A percentile compares a stretch with the other conserved stretches of the same genome.
These are phyloP conservation scores for Exophiala calicioides DNA, from an alignment of 2,329 filamentous ascomycete genomes.

Conservation along the genomic window DNA sequence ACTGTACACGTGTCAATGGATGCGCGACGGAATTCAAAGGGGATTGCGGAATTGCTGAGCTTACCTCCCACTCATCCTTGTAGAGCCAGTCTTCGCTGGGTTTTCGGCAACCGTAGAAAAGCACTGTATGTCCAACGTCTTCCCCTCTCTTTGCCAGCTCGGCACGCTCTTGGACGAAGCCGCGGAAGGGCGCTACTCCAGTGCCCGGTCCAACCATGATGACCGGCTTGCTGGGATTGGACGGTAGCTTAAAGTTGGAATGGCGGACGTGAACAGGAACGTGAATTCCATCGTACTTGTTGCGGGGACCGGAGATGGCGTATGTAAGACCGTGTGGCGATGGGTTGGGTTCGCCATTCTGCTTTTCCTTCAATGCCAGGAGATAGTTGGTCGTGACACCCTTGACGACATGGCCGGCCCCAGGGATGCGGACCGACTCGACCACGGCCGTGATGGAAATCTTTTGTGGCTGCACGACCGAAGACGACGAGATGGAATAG, in stretches of 20 bases:
- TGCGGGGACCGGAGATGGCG: constrained; percentile 81
- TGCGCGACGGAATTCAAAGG: constrained; percentile 12
- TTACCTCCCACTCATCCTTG: constrained; percentile 85
- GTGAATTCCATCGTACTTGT: constrained; percentile 95
- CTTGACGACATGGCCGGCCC: constrained; percentile 76
- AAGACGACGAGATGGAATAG: constrained; percentile 99
- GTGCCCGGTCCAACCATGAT: constrained; percentile 97
- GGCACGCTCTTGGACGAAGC: constrained; percentile 89
- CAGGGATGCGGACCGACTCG: constrained; percentile 76
- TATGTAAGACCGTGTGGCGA: constrained; percentile 84
- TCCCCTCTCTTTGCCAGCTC: constrained; percentile 77
- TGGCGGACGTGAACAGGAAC: constrained; percentile 94
- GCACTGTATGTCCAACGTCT: constrained; percentile 78
- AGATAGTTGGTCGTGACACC: constrained; percentile 98
- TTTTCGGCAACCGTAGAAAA: constrained; percentile 96
- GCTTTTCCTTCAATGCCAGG: constrained; percentile 91
- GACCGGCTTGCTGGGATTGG: constrained; percentile 87
- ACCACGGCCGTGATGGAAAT: constrained; percentile 95
- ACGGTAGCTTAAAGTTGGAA: constrained; percentile 98
- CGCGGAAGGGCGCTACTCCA: constrained; percentile 94
- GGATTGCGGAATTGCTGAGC: constrained; percentile 37
- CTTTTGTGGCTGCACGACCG: constrained; percentile 87
- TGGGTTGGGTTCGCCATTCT: constrained; percentile 81
- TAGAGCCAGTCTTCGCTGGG: constrained; percentile 90
- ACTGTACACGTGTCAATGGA: constrained; percentile 53